phyloP scores from a whole-genome alignment of 176 grass and related monocot species.

The Ensete glaucum region DNA sequence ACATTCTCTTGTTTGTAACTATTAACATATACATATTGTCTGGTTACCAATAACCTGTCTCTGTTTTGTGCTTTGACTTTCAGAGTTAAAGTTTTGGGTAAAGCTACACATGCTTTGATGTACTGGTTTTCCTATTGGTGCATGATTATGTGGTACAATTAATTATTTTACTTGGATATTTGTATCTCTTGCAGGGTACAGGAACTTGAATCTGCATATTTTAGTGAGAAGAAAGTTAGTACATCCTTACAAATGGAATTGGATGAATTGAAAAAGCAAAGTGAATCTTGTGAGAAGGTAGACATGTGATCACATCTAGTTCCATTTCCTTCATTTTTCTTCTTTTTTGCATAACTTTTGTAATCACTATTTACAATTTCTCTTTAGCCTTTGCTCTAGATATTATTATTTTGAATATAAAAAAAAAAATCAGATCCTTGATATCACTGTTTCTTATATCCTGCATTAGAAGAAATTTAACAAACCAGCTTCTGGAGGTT shows the following conservation, averaged over 20 bases:
- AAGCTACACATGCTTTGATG: neutral
- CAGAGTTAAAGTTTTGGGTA: neutral
- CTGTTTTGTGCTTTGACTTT: too few species aligned
- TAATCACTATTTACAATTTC: neutral
- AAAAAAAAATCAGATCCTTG: neutral
- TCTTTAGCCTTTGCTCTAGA: neutral
- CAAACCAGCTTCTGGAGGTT: too few species aligned
- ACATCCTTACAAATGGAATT: constrained; percentile 55
- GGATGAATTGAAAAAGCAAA: constrained; percentile 43
- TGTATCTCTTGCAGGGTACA: constrained; percentile 36
- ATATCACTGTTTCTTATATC: neutral
- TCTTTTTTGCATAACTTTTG: neutral
- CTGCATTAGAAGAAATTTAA: neutral
- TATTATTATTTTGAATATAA: neutral
- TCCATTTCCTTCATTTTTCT: neutral
- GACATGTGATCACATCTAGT: constrained; percentile 18
- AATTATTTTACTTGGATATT: constrained; percentile 13
- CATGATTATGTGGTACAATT: constrained; percentile 12
- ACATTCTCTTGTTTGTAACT: too few species aligned
- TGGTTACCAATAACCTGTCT: too few species aligned
- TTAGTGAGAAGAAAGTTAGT: constrained; percentile 56
- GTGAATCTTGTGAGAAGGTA: constrained; percentile 63
- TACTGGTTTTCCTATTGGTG: neutral
- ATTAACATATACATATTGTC: too few species aligned
- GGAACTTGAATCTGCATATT: constrained; percentile 58